Base-by-base conservation (phyloP, 768 basidiomycete species). In the Suillus decipiens region DNA sequence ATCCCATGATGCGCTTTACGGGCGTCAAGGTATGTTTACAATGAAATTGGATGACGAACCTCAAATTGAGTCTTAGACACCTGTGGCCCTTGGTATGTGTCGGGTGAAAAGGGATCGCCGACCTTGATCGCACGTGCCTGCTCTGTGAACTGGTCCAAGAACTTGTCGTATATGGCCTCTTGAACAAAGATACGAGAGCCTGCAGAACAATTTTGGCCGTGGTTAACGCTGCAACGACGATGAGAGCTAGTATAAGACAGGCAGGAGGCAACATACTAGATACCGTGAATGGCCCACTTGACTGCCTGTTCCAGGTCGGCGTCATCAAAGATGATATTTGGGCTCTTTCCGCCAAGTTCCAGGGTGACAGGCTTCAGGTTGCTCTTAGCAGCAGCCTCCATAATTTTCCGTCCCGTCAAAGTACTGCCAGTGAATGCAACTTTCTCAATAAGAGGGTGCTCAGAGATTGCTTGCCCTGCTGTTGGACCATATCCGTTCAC, bases 381-480 rank as follows among this genome's bases (percentile, higher is more conserved):
- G 36, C 85, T 86, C 73, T 87, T 86, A 1, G 92, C 85, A 3
- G 94, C 84, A 3, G 91, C 89, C 68, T 92, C 86, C 81, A 94
- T 80, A 71, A 96, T 82, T 68, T 86, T 88, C 12, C 92, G 84
- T 10, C 95, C 95, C 28, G 88, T 85, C 45, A 88, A 78, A 1
- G 92, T 92, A 63, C 89, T 90, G 3, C 93, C 94, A 0, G 95
- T 96, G 79, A 96, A 96, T 0, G 93, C 89, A 34, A 95, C 77
- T 75, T 92, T 92, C 59, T 85, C 81, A 65, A 93, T 88, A 10
- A 75, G 75, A 68, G 80, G 80, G 76, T 93, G 90, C 53, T 81
- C 79, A 5, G 83, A 72, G 65, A 96, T 87, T 19, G 91, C 89
- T 43, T 87, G 74, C 0, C 92, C 92, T 28, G 85, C 89, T 9